These are phyloP conservation scores for Tuber calosporum DNA, from an alignment of 495 filamentous ascomycete species.

Conservation along the genomic window DNA sequence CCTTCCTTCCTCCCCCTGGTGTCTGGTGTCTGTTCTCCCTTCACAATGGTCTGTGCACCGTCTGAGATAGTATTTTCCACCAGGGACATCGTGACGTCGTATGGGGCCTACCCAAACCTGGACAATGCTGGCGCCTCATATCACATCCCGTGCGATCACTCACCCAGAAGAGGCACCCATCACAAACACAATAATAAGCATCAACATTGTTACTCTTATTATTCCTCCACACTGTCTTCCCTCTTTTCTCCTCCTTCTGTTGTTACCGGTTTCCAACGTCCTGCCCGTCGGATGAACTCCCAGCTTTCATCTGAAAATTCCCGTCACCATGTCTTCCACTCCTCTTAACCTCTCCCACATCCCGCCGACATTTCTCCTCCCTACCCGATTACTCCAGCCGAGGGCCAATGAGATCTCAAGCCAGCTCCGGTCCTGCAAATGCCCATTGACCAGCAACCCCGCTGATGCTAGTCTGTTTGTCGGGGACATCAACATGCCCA, in stretches of 20 bases:
- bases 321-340: constrained; percentile 6
- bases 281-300: background rate
- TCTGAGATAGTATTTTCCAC: background rate
- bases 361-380: constrained; percentile 67
- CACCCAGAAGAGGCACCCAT: background rate
- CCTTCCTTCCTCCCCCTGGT: background rate
- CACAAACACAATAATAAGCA: background rate
- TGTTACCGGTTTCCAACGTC: background rate
- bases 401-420: constrained; percentile 59
- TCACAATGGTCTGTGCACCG: background rate
- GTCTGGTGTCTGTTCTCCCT: background rate
- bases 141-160: background rate
- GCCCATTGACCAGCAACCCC: constrained; percentile 62
- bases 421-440: constrained; percentile 51
- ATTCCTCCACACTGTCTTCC: background rate
- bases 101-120: background rate
- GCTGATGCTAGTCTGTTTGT: constrained; percentile 67
- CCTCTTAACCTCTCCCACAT: constrained; percentile 45
- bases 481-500: constrained; percentile 59
- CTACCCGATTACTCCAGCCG: constrained; percentile 58
- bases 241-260: background rate
- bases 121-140: background rate
- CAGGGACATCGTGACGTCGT: background rate
- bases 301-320: background rate
- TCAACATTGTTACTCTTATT: constrained; percentile 1